Evolutionary conservation across 2,329 filamentous ascomycete species (phyloP), one percentile per base, ranked within the genome.

Genomic region (Fusarium algeriense): DNA sequence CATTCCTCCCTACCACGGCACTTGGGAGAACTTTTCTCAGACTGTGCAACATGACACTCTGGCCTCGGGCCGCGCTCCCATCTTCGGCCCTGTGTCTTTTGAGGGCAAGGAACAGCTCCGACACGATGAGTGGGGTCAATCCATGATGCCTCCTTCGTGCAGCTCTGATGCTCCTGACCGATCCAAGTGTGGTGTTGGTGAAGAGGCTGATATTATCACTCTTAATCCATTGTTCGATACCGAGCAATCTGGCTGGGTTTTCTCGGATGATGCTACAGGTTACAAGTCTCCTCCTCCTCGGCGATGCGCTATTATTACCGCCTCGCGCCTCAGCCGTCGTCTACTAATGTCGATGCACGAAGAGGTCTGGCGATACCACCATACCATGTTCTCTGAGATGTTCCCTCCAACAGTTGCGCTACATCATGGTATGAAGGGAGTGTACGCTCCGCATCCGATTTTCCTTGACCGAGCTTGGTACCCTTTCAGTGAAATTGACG

Each of bases 351-450:
- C 89, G 8, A 94, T 95, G 91, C 92, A 95, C 80, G 87, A 92
- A 71, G 92, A 94, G 76, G 91, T 90, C 48, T 90, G 85, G 80
- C 85, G 87, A 32, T 84, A 88, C 73, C 89, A 89, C 69, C 92
- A 90, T 79, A 90, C 85, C 79, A 94, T 91, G 91, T 94, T 93
- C 78, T 89, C 88, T 30, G 92, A 95, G 80, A 95, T 95, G 92
- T 94, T 91, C 81, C 92, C 92, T 3, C 87, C 91, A 1, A 88
- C 87, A 2, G 87, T 90, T 77, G 91, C 92, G 1, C 83, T 95
- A 8, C 92, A 94, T 73, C 92, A 93, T 76, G 92, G 92, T 2
- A 85, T 93, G 75, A 95, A 95, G 81, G 92, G 91, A 26, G 90
- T 93, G 1, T 93, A 91, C 75, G 93, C 92, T 1, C 94, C 94